phyloP scores from a whole-genome alignment of 345 rosid genomes.

The Balakata baccata region DNA sequence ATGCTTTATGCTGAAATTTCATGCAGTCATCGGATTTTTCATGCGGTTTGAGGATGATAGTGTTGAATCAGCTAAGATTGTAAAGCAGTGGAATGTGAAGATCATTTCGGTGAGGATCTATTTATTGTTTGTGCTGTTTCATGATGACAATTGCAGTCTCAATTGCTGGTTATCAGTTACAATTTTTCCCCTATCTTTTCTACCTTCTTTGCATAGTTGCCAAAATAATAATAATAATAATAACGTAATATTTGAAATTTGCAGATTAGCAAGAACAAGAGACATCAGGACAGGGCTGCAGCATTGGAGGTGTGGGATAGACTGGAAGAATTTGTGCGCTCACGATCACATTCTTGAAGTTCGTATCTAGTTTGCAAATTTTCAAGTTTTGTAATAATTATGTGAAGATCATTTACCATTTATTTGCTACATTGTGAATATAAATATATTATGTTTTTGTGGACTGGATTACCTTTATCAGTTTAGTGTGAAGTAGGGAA shows the following conservation, averaged over 20 bases:
- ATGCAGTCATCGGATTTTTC: conserved; percentile 83
- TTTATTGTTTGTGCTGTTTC: neutral
- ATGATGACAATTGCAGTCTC: neutral
- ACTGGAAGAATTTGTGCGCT: conserved; percentile 82
- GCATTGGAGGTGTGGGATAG: conserved; percentile 97
- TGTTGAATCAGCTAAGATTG: conserved; percentile 83
- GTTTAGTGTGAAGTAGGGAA: neutral
- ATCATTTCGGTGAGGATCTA: conserved; percentile 68
- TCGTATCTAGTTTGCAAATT: conserved; percentile 21
- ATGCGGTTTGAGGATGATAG: conserved; percentile 98
- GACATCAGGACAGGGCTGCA: conserved; percentile 94
- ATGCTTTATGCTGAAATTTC: conserved; percentile 6
- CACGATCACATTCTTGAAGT: conserved; percentile 71
- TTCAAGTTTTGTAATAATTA: neutral
- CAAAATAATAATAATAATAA: neutral
- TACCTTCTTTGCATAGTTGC: neutral
- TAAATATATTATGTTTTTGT: neutral
- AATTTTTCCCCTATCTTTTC: neutral
- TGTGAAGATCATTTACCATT: neutral
- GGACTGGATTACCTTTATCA: neutral
- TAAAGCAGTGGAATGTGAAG: conserved; percentile 98
- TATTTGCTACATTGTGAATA: neutral
- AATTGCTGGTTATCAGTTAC: conserved; percentile 16
- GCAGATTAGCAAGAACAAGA: conserved; percentile 96
- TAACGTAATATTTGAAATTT: neutral